Base-by-base conservation (phyloP, 352 stramenopile genomes). In the Globisporangium polare region DNA sequence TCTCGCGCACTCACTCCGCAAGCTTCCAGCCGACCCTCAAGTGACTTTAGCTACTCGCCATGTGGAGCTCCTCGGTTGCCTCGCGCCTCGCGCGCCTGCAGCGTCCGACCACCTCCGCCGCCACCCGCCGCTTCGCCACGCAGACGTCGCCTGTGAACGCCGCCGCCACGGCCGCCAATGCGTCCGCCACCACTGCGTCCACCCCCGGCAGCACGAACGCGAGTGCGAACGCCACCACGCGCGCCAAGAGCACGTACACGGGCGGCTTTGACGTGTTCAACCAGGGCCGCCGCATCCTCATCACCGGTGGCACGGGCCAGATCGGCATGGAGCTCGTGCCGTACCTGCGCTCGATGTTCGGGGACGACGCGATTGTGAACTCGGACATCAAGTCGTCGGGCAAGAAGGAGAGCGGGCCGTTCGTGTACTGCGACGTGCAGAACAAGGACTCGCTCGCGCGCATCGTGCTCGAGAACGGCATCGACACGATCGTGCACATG, bases 401-500 rank as follows among this genome's bases (percentile, higher is more conserved):
- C 13, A 54, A 67, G 9, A 75, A 78, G n/a, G 83, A 91, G 53
- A 66, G 56, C 35, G 68, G 74, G 8, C 66, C 69, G 27, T 94
- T 94, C 61, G 80, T 88, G 39, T 94, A 94, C 73, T 94, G 85
- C 65, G 82, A 94, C 60, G 85, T 94, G 46, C 74, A 88, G 63
- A 85, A 92, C 74, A 70, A 71, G 43, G 79, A 90, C 54, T 75
- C 71, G 22, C 73, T 97, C 26, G 78, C 76, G 26, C 86, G 89
- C 18, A 90, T 97, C 49, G 84, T 96, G 42, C 60, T 92, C 3
- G 90, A 97, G 72, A 78, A 97, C 31, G 85, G 82, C 53, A 71
- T 97, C 15, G 79, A 94, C 73, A 95, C 80, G 26, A 93, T 97
- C 53, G 78, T 97, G 42, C 90, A 97, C 80, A 89, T 97, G 70